Base-by-base conservation (phyloP, 805 yeast genomes). In the Ogataea pilisensis region DNA sequence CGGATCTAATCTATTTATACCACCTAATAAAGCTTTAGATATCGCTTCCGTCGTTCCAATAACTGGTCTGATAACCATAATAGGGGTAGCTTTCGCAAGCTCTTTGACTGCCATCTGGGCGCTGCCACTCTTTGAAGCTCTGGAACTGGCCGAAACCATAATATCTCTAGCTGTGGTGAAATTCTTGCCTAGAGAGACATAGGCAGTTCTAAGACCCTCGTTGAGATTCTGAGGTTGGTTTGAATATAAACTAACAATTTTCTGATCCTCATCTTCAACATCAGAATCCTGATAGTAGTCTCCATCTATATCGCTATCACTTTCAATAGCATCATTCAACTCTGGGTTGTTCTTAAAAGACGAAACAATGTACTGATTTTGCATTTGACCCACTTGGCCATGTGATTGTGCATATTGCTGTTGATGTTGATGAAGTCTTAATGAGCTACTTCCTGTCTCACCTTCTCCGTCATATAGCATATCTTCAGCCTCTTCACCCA, bases 1-100 rank as follows among this genome's bases (percentile, higher is more conserved):
- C 2, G 89, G 82, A 57, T 87, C 91, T 26, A 90, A 64, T 46
- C 82, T 84, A 57, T 88, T 89, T 31, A 88, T 80, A 7, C 90
- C 71, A 1, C 98, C 98, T 65, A 87, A 73, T 37, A 90, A 67
- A 0, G 95, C 75, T 54, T 80, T 85, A 5, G 91, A 82, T 6
- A 90, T 71, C 0, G 95, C 95, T 58, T 88, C 96, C 0, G 96
- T 85, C 0, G 95, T 88, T 2, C 97, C 98, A 51, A 90, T 88
- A 46, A 88, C 73, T 2, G 97, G 96, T 32, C 96, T 62, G 2
- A 90, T 71, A 13, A 90, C 61, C 16, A 87, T 81, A 13, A 87
- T 77, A 0, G 97, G 97, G 1, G 95, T 78, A 0, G 84, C 87
- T 48, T 75, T 76, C 12, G 85, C 81, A 12, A 88, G 69, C 1